Percentiles rank a stretch among this genome's conserved stretches.
Evolutionary conservation across 805 yeast genomes (phyloP).

Genomic region (Candida tibetensis): DNA sequence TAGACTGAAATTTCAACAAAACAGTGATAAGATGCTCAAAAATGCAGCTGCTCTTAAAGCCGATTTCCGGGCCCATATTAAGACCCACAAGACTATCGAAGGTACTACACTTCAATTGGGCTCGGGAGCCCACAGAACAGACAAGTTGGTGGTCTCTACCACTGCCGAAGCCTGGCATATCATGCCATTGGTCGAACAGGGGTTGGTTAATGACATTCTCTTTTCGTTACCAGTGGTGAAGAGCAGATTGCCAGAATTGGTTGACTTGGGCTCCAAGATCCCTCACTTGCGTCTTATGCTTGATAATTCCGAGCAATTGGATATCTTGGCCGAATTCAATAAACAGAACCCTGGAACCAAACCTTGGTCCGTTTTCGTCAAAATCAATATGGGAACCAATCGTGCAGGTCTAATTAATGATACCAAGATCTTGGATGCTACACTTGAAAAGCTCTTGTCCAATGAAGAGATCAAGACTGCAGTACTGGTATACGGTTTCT

Average conservation of each 20-base stretch:
- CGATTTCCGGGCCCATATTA: conserved; percentile 67
- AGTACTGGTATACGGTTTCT: conserved; percentile 60
- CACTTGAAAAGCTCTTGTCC: conserved; percentile 30
- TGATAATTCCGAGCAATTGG: conserved; percentile 58
- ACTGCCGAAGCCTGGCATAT: conserved; percentile 62
- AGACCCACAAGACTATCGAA: conserved; percentile 69
- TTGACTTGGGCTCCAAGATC: conserved; percentile 39
- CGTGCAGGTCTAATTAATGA: conserved; percentile 56
- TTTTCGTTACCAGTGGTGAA: conserved; percentile 46
- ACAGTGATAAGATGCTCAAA: conserved; percentile 49
- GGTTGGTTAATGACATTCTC: conserved; percentile 31
- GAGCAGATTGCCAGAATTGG: conserved; percentile 48
- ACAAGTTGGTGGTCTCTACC: conserved; percentile 65
- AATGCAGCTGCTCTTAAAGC: conserved; percentile 39
- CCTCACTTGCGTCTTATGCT: conserved; percentile 53
- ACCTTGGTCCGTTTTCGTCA: conserved; percentile 64
- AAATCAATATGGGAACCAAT: conserved; percentile 68
- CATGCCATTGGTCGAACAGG: conserved; percentile 36
- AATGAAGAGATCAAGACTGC: conserved; percentile 21
- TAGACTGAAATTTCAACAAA: conserved; percentile 34
- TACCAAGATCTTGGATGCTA: conserved; percentile 31
- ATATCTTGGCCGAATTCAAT: conserved; percentile 40
- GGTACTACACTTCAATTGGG: conserved; percentile 58
- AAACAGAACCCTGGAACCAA: conserved; percentile 17
- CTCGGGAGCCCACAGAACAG: conserved; percentile 35